Evolutionary conservation across 257 asterid species (phyloP), one percentile per base, ranked within the genome.

Genomic region (Avicennia marina): DNA sequence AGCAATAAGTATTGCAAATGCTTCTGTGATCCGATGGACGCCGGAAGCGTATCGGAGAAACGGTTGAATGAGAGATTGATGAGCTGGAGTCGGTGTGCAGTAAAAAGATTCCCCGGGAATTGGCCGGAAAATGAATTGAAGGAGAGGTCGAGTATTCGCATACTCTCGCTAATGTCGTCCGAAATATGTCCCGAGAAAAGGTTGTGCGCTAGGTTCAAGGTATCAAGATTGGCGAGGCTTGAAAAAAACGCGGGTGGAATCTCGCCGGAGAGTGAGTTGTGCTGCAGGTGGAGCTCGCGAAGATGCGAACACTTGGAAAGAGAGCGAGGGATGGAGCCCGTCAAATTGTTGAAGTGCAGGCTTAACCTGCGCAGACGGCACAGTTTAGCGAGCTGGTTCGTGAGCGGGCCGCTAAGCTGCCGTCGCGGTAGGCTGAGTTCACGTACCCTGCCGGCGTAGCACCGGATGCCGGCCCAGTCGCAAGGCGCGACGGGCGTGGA

Each of bases 351-450:
- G n/a, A n/a, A n/a, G n/a, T n/a, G n/a, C n/a, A n/a, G n/a, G n/a
- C n/a, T n/a, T n/a, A n/a, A n/a, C n/a, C n/a, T n/a, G 2, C 76
- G 69, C 16, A 78, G 66, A 55, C 42, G 67, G 22, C 66, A 57
- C 21, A 74, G 41, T 27, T 58, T 66, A 0, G 60, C 56, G 17
- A 78, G 62, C 3, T 34, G 64, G n/a, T n/a, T n/a, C n/a, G n/a
- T n/a, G n/a, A n/a, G n/a, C 19, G 17, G 34, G 46, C 81, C 84
- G 38, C 62, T 13, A 26, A 71, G 81, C 3, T 69, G 76, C 7
- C n/a, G n/a, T n/a, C n/a, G n/a, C n/a, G n/a, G n/a, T n/a, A 78
- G 61, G 42, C 70, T 78, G 64, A 78, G 64, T 44, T 74, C 72
- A 24, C 71, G 68, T 22, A 62, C 75, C n/a, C 47, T 47, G 53